Evolutionary conservation across 495 filamentous ascomycete genomes (phyloP).

Genomic region (Neurospora sp.): DNA sequence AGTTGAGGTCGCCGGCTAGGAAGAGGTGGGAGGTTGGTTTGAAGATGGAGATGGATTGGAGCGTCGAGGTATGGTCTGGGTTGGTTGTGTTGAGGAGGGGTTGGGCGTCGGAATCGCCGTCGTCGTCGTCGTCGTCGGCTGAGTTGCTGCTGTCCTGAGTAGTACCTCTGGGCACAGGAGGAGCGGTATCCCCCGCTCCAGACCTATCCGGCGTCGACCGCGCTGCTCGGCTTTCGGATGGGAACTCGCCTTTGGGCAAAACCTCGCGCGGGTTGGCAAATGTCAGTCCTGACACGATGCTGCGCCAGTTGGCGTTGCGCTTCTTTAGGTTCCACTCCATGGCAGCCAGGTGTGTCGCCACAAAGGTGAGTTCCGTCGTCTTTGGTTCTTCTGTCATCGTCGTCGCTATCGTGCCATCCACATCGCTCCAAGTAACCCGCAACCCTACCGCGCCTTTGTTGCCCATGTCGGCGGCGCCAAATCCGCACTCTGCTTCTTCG

Average conservation of each 20-base stretch:
- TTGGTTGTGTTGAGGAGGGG: background rate
- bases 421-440: slow-evolving; percentile 42
- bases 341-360: slow-evolving; percentile 81
- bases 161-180: background rate
- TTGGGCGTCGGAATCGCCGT: background rate
- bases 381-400: slow-evolving; percentile 10
- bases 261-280: slow-evolving; percentile 44
- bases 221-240: background rate
- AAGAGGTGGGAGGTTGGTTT: slow-evolving; percentile 68
- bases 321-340: slow-evolving; percentile 62
- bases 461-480: slow-evolving; percentile 77
- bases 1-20: slow-evolving; percentile 87
- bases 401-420: background rate
- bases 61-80: slow-evolving; percentile 6
- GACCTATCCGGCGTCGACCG: slow-evolving; percentile 9
- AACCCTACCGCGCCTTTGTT: slow-evolving; percentile 90
- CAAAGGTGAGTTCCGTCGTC: slow-evolving; percentile 62
- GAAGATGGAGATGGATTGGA: slow-evolving; percentile 50
- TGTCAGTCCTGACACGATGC: slow-evolving; percentile 66
- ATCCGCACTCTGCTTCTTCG: slow-evolving; percentile 64
- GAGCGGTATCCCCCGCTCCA: slow-evolving; percentile 10
- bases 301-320: slow-evolving; percentile 78
- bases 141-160: slow-evolving; percentile 9
- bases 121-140: slow-evolving; percentile 19
- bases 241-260: slow-evolving; percentile 14